Percentiles rank a stretch among this genome's conserved stretches.
Conservation (phyloP, 139 green algal genomes). For the Asterochloris erici region DNA sequence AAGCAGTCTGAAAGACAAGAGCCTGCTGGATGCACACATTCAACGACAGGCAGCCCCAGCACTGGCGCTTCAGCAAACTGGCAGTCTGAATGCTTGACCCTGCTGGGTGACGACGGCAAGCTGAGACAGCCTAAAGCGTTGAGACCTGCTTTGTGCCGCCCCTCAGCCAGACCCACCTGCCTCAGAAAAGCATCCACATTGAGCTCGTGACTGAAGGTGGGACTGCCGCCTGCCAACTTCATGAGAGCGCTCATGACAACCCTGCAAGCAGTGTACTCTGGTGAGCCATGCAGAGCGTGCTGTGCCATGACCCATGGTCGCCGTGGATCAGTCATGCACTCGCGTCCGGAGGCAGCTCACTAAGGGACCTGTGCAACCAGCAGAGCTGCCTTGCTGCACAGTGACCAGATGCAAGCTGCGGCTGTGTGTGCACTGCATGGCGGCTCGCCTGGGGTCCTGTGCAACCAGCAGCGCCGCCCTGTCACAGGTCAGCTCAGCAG, state of each 20-base stretch:
- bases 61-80: not conserved
- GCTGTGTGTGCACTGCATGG: no score
- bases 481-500: constrained; percentile 96
- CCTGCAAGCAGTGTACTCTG: constrained; percentile 11
- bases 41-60: not conserved
- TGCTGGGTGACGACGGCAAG: no score
- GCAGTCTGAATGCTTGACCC: not conserved
- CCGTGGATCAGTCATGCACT: no score
- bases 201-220: constrained; percentile 77
- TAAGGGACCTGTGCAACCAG: not conserved
- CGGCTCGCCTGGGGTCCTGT: constrained; percentile 38
- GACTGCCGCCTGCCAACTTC: constrained; percentile 91
- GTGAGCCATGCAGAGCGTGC: not conserved
- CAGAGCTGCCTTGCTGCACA: not conserved
- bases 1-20: no score
- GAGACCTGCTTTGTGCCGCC: no score
- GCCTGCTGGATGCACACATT: no score
- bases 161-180: constrained; percentile 45
- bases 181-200: constrained; percentile 93
- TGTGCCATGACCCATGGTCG: no score
- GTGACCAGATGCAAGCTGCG: not conserved
- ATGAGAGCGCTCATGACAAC: constrained; percentile 87
- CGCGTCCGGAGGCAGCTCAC: not conserved
- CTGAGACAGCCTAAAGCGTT: not conserved
- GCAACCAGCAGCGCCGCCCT: constrained; percentile 88